A percentile compares a stretch with the other conserved stretches of the same genome.
phyloP scores from a whole-genome alignment of 1,284 basidiomycete genomes.

The Cutaneotrichosporon spelunceum region DNA sequence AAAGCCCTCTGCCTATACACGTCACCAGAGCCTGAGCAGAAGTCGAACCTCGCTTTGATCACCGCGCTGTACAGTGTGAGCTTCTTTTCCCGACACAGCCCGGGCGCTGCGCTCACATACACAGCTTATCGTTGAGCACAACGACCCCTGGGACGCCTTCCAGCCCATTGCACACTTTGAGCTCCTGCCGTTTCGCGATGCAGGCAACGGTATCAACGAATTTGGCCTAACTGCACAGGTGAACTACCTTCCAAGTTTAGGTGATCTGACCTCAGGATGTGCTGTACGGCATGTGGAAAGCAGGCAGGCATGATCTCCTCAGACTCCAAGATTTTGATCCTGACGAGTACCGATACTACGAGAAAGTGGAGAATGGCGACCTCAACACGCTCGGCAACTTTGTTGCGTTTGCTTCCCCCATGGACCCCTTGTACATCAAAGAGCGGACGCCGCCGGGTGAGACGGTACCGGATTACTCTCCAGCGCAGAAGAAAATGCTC shows the following conservation, averaged over 20 bases:
- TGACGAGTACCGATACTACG: conserved; percentile 68
- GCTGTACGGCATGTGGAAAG: conserved; percentile 93
- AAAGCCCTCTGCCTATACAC: conserved; percentile 77
- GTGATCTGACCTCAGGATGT: conserved; percentile 60
- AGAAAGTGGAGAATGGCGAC: conserved; percentile 94
- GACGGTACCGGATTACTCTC: conserved; percentile 3
- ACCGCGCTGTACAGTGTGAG: conserved; percentile 71
- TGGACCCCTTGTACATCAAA: conserved; percentile 53
- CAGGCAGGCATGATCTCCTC: conserved; percentile 80
- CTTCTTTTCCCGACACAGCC: not conserved
- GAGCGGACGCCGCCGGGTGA: conserved; percentile 3
- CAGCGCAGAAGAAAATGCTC: conserved; percentile 55
- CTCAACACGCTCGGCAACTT: conserved; percentile 88
- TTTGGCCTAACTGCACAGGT: conserved; percentile 84
- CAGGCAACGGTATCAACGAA: conserved; percentile 86
- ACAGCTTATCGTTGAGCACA: conserved; percentile 88
- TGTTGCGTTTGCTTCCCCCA: conserved; percentile 93
- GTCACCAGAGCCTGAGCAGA: conserved; percentile 74
- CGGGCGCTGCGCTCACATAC: conserved; percentile 1
- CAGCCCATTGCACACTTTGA: conserved; percentile 85
- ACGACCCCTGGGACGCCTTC: conserved; percentile 92
- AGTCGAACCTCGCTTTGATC: conserved; percentile 89
- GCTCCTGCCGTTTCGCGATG: conserved; percentile 93
- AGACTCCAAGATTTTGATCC: conserved; percentile 81
- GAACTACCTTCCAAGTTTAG: too few relatives aligned